phyloP scores from a whole-genome alignment of 2,329 filamentous ascomycete species.

The Alternaria burnsii region DNA sequence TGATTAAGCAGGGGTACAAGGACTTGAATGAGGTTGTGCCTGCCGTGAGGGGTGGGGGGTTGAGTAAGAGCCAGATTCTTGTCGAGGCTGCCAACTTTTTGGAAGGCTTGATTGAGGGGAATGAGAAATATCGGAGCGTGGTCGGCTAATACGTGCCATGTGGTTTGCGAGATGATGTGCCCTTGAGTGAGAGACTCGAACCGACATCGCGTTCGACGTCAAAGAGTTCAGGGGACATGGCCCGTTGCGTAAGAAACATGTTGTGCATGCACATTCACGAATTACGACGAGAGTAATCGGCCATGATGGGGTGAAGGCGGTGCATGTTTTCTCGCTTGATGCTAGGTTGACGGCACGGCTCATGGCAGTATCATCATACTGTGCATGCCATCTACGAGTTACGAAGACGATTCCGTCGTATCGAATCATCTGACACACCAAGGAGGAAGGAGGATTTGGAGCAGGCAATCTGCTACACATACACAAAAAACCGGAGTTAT shows the following conservation, averaged over 20 bases:
- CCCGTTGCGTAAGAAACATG: neutral
- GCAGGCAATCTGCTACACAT: neutral
- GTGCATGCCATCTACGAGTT: neutral
- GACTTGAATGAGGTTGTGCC: slow-evolving; percentile 81
- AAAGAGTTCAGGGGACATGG: too few species aligned
- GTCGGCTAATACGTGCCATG: neutral
- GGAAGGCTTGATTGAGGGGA: slow-evolving; percentile 75
- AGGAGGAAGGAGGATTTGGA: neutral
- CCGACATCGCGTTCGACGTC: too few species aligned
- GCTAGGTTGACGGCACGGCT: too few species aligned
- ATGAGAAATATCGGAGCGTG: slow-evolving; percentile 49
- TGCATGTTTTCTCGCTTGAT: too few species aligned
- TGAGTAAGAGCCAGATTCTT: slow-evolving; percentile 84
- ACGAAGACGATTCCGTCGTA: neutral
- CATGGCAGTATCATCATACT: too few species aligned
- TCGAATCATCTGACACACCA: neutral
- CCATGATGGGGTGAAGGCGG: too few species aligned
- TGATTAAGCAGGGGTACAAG: slow-evolving; percentile 84
- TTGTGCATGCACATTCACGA: neutral
- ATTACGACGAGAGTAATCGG: too few species aligned
- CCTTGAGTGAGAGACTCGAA: too few species aligned
- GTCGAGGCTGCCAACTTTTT: slow-evolving; percentile 79
- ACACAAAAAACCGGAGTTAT: neutral
- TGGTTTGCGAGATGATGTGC: too few species aligned
- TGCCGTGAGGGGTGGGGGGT: slow-evolving; percentile 74